These are phyloP conservation scores for Candida gorgasii DNA, from an alignment of 805 yeast genomes.

Conservation along the genomic window DNA sequence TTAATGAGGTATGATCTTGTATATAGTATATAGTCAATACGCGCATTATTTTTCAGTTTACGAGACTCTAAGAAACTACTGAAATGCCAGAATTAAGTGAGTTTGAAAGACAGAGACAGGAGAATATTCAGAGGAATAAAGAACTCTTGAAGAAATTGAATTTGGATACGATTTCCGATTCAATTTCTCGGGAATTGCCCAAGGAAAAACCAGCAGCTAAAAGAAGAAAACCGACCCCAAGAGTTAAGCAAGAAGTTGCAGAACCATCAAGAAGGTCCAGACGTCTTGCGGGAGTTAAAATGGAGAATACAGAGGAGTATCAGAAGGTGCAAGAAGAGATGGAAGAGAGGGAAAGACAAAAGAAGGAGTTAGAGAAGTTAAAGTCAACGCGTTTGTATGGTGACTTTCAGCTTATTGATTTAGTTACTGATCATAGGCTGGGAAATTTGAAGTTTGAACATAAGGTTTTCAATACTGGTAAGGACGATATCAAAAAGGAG, in stretches of 20 bases:
- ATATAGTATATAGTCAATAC: neutral
- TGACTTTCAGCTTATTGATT: slow-evolving; percentile 61
- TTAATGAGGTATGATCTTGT: neutral
- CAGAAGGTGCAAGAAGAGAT: slow-evolving; percentile 36
- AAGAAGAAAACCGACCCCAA: slow-evolving; percentile 28
- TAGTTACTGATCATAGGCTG: slow-evolving; percentile 45
- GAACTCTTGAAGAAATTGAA: slow-evolving; percentile 72
- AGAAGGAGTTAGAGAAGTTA: slow-evolving; percentile 48
- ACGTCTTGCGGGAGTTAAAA: slow-evolving; percentile 69
- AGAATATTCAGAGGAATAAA: slow-evolving; percentile 81
- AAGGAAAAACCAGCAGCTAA: slow-evolving; percentile 14
- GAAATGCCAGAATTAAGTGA: slow-evolving; percentile 47
- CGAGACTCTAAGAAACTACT: neutral
- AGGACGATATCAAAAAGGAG: slow-evolving; percentile 10
- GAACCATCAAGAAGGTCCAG: slow-evolving; percentile 75
- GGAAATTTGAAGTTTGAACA: slow-evolving; percentile 35
- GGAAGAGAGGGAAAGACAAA: slow-evolving; percentile 32
- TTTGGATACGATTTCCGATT: slow-evolving; percentile 56
- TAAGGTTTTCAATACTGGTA: slow-evolving; percentile 22
- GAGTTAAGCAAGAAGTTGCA: slow-evolving; percentile 22
- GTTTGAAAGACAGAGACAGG: slow-evolving; percentile 70
- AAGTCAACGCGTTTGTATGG: slow-evolving; percentile 65
- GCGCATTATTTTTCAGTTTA: neutral
- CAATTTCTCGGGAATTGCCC: slow-evolving; percentile 51
- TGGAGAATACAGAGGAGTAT: slow-evolving; percentile 50